Percentiles rank a stretch among this genome's conserved stretches.
phyloP scores from a whole-genome alignment of 441 rosid species.

The Erodium trifolium region DNA sequence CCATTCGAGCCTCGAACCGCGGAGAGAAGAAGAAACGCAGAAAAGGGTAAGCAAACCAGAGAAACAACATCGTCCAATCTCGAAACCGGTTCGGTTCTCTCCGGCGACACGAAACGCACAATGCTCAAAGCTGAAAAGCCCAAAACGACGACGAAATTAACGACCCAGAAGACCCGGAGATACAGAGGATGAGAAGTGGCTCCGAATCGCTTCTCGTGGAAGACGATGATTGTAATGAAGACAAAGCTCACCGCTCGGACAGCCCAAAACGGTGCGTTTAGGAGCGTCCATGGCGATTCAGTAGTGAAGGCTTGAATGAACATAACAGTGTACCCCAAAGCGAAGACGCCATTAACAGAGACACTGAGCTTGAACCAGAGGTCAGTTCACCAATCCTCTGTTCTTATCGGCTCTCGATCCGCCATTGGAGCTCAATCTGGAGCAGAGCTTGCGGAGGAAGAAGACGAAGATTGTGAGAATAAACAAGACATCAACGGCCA shows the following conservation, averaged over 20 bases:
- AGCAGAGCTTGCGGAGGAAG: conserved; percentile 42
- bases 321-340: conserved; percentile 34
- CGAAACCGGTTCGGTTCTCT: no score
- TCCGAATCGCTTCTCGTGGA: conserved; percentile 65
- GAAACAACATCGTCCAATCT: not conserved
- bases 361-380: conserved; percentile 47
- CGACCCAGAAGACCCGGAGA: conserved; percentile 63
- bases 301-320: conserved; percentile 26
- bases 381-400: conserved; percentile 29
- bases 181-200: conserved; percentile 49
- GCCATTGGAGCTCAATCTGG: conserved; percentile 15
- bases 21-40: conserved; percentile 39
- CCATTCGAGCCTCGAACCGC: conserved; percentile 72
- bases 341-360: conserved; percentile 33
- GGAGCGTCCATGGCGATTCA: not conserved
- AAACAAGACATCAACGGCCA: conserved; percentile 47
- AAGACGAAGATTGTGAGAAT: conserved; percentile 42
- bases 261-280: conserved; percentile 51
- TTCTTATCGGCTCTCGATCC: conserved; percentile 10
- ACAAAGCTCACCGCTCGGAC: conserved; percentile 63
- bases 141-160: conserved; percentile 31
- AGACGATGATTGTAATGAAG: conserved; percentile 42
- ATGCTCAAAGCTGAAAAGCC: conserved; percentile 51
- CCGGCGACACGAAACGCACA: conserved; percentile 31
- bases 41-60: conserved; percentile 41